phyloP scores from a whole-genome alignment of 176 grass and related monocot genomes.

The Aegilops sharonensis region DNA sequence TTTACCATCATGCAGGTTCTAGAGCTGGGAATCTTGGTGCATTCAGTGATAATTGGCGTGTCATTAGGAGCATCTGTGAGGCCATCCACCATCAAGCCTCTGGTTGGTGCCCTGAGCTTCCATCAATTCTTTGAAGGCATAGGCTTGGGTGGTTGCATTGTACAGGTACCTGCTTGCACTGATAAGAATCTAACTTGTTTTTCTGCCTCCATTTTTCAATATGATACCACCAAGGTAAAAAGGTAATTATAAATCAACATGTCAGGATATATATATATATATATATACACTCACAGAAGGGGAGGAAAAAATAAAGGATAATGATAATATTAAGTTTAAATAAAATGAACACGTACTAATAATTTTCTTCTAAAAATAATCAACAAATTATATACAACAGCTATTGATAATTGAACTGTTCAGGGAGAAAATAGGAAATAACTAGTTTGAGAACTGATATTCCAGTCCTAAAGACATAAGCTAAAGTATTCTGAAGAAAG shows the following conservation, averaged over 20 bases:
- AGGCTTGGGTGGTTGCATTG: constrained; percentile 88
- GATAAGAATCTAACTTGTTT: constrained; percentile 6
- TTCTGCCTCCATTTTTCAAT: background rate
- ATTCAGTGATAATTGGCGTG: constrained; percentile 93
- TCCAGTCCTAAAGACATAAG: background rate
- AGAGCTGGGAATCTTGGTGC: constrained; percentile 90
- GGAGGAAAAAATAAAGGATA: background rate
- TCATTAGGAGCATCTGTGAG: constrained; percentile 81
- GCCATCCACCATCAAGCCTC: constrained; percentile 74
- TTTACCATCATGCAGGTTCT: constrained; percentile 58
- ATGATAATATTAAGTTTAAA: constrained; percentile 15
- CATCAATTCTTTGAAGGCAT: constrained; percentile 99
- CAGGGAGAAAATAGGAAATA: background rate
- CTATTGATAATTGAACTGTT: background rate
- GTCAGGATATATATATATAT: background rate
- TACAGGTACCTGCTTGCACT: constrained; percentile 56
- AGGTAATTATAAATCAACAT: background rate
- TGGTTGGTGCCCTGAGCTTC: constrained; percentile 93
- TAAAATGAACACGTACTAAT: background rate
- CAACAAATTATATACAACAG: background rate
- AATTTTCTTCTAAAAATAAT: background rate
- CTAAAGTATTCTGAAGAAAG: constrained; percentile 20
- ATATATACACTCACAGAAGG: background rate
- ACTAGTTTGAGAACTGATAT: background rate
- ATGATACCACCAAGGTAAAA: constrained; percentile 1